Conservation (phyloP, 108 stramenopile genomes). For the Skeletonema menzelii region DNA sequence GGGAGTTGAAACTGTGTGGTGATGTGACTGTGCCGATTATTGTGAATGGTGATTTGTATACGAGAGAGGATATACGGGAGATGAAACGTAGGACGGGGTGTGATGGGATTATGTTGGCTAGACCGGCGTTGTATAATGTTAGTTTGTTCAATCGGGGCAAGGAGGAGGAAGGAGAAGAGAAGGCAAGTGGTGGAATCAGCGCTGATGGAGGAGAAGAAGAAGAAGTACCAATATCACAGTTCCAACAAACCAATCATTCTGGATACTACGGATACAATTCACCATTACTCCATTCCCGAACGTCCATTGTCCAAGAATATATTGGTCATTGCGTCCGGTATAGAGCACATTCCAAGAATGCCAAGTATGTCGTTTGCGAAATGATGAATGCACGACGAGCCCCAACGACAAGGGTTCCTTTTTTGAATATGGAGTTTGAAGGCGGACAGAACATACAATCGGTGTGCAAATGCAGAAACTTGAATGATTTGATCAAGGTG, state of each 20-base stretch:
- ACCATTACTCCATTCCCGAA: slow-evolving; percentile 66
- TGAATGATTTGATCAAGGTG: slow-evolving; percentile 69
- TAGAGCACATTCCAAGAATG: slow-evolving; percentile 83
- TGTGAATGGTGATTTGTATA: slow-evolving; percentile 95
- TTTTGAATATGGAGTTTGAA: slow-evolving; percentile 51
- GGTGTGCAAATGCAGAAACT: slow-evolving; percentile 63
- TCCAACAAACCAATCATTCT: slow-evolving; percentile 27
- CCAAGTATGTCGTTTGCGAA: slow-evolving; percentile 95
- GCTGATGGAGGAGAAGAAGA: neutral
- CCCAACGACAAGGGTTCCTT: slow-evolving; percentile 53
- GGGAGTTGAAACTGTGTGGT: slow-evolving; percentile 36
- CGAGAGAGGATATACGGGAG: slow-evolving; percentile 67
- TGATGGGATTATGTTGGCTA: slow-evolving; percentile 90
- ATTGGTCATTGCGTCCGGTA: slow-evolving; percentile 71
- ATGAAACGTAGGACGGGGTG: slow-evolving; percentile 67
- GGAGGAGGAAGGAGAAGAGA: neutral
- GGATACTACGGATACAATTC: slow-evolving; percentile 56
- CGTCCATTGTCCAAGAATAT: slow-evolving; percentile 87
- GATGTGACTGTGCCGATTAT: slow-evolving; percentile 65
- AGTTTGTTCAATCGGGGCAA: slow-evolving; percentile 65
- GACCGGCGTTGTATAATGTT: slow-evolving; percentile 92
- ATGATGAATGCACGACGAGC: slow-evolving; percentile 90
- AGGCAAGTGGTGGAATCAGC: neutral
- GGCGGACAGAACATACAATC: slow-evolving; percentile 68
- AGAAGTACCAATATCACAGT: slow-evolving; percentile 19